phyloP scores from a whole-genome alignment of 371 early-diverging fungal genomes.

The Mucor sp. region DNA sequence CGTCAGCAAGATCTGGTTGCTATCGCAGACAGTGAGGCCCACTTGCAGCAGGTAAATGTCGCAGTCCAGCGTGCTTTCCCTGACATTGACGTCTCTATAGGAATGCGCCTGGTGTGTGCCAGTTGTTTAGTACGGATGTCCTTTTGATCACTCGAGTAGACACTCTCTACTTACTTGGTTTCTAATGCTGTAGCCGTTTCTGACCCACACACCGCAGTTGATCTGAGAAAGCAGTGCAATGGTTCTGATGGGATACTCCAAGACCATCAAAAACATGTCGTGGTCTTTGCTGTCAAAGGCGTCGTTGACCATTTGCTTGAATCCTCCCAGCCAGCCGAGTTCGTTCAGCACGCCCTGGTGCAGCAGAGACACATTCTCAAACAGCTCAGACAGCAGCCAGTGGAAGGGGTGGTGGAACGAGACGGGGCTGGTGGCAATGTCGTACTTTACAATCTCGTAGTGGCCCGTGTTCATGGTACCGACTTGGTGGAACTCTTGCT shows the following conservation, averaged over 20 bases:
- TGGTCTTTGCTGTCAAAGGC: constrained; percentile 14
- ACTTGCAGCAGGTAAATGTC: constrained; percentile 85
- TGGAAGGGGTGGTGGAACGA: constrained; percentile 92
- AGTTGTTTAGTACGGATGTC: neutral
- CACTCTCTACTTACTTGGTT: constrained; percentile 48
- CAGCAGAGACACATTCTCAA: constrained; percentile 70
- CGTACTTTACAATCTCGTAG: constrained; percentile 60
- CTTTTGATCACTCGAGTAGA: no score
- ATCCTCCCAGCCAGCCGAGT: constrained; percentile 51
- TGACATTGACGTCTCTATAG: constrained; percentile 74
- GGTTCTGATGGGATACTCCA: constrained; percentile 82
- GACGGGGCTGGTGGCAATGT: constrained; percentile 68
- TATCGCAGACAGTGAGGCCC: constrained; percentile 65
- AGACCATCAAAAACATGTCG: constrained; percentile 36
- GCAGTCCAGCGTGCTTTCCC: constrained; percentile 84
- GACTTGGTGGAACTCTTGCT: constrained; percentile 29
- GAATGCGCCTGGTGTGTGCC: constrained; percentile 65
- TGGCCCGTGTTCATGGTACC: constrained; percentile 36
- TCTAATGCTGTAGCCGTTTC: constrained; percentile 85
- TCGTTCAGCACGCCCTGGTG: constrained; percentile 55
- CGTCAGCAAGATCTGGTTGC: constrained; percentile 73
- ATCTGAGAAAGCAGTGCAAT: constrained; percentile 85
- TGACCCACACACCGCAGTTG: constrained; percentile 90
- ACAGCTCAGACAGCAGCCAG: constrained; percentile 85
- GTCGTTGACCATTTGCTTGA: constrained; percentile 56